Evolutionary conservation across 176 grass and related monocot species (phyloP), one percentile per base, ranked within the genome.

Genomic region (Carex littledalei): DNA sequence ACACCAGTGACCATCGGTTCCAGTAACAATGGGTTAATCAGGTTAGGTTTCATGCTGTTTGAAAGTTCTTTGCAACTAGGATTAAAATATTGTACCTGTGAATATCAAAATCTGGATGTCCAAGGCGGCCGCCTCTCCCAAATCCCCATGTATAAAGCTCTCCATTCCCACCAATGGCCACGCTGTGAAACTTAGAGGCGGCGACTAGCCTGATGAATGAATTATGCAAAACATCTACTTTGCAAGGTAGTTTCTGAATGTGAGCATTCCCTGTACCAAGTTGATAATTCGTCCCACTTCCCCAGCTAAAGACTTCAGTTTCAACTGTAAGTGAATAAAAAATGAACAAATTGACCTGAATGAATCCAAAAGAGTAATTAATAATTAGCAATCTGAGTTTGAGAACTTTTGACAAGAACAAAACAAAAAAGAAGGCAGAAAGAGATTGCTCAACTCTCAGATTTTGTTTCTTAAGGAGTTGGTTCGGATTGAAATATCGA

Each of bases 201-300:
- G 88, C 87, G 24, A 95, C 83, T 62, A 78, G 88, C 83, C 89
- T 95, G 78, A 99, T 92, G 79, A 86, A 87, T 68, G 90, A 95
- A 11, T 88, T 90, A 85, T 95, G 96, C 86, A 99, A 82, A 72
- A 86, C 87, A 86, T 99, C 96, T 86, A 99, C 93, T 92, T 99
- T 99, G 88, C 96, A 99, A 84, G 96, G 96, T 63, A 95, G 68
- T 88, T 93, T 99, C 85, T 99, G 96, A 70, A 95, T 95, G 81
- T 99, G 96, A 79, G 96, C 90, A 84, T 99, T 99, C 70, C 96
- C 96, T 6, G 93, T 99, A 82, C 96, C 96, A 63, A 99, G 87
- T 83, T 99, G 96, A 90, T 94, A 99, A 79, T 99, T 99, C 52
- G 96, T 95, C 35, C 96, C 96, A 86, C 96, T 99, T 89, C 96